Evolutionary conservation across 352 stramenopile species (phyloP), one percentile per base, ranked within the genome.

Genomic region (Pythium brachiatum): DNA sequence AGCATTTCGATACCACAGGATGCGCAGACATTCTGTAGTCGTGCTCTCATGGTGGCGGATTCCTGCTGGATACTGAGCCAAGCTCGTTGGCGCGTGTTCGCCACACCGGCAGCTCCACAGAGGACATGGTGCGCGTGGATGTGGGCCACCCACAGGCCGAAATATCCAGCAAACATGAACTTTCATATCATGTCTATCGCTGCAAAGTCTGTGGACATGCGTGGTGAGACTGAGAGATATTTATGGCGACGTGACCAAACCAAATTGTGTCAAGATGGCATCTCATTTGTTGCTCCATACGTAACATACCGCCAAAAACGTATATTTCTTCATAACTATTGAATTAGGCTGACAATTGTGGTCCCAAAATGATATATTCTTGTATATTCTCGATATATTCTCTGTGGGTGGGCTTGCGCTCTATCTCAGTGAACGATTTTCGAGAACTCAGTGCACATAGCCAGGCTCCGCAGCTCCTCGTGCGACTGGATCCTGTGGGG

Each of bases 381-480:
- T 5, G 18, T 43, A 43, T 38, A 38, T 38, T 38, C 9, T 12
- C 3, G 31, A 38, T 38, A 38, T 2, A 38, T 38, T 38, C 31
- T 38, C 31, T 15, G 15, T 38, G n/a, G n/a, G n/a, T n/a, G n/a
- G n/a, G n/a, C n/a, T 0, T 38, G 2, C 31, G 3, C 36, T 43
- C 18, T 43, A 43, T 43, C 36, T 43, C 36, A 43, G 36, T 43
- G 36, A 43, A 43, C 36, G 36, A 43, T 43, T 43, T 43, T 43
- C 16, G 12, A 43, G 36, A 43, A 43, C 36, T 43, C 36, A 43
- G 36, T 15, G 36, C 12, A 43, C 36, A 43, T 20, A 43, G 36
- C 36, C 36, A 43, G 36, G 36, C 36, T 7, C 36, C 16, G 36
- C 5, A 43, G 36, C 36, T 43, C 12, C 16, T 43, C 16, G 11